Evolutionary conservation across 805 yeast genomes (phyloP), one percentile per base, ranked within the genome.

Genomic region (Ogataea methanolica): DNA sequence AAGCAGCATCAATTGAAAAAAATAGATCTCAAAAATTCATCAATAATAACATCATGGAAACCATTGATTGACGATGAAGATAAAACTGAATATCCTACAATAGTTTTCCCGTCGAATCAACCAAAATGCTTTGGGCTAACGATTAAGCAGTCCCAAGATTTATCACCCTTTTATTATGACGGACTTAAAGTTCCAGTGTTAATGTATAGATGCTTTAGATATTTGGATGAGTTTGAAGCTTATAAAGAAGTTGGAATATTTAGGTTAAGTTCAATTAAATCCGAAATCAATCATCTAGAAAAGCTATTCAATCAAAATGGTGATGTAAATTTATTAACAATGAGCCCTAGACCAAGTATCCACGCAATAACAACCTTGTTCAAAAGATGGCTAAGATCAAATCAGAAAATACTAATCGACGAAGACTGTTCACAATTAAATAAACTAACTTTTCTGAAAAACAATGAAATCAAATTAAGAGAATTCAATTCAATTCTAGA

Each of bases 341-440:
- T 48, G 36, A 14, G 22, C 2, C 55, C 55, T 2, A 47, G 48
- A 41, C 79, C 79, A 2, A 96, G 88, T 62, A 78, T 86, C 22
- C 88, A 90, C 63, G 83, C 95, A 0, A 85, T 86, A 3, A 81
- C 96, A 6, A 95, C 96, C 0, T 69, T 90, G 38, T 69, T 90
- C 50, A 90, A 90, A 62, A 72, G 88, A 15, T 90, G 85, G 68
- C 69, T 90, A 41, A 73, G 97, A 52, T 88, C 82, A 50, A 51
- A 49, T 26, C 53, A 53, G 33, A 43, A 44, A 42, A 39, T 51
- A 2, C 35, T 53, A 17, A 39, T 22, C 19, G 45, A 51, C 12
- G 52, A 51, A 39, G 52, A 52, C n/a, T 51, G 55, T 36, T 33
- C 34, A 19, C 56, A 51, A 41, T 42, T 51, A 21, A 45, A 61